Conservation (phyloP, 2,329 filamentous ascomycete genomes). For the Akanthomyces dipterigenus region DNA sequence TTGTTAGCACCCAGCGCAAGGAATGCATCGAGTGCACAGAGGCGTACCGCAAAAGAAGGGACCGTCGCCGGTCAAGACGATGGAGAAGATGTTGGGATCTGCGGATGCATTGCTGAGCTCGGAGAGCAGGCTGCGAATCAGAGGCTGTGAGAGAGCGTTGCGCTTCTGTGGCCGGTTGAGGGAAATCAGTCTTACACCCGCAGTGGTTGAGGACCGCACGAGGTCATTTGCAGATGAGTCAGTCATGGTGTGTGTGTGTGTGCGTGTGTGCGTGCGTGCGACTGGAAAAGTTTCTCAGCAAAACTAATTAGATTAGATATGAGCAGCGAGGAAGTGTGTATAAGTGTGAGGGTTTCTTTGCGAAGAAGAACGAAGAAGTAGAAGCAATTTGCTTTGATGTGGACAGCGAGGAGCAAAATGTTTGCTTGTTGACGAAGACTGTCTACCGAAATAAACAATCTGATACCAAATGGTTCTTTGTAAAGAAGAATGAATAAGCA, state of each 20-base stretch:
- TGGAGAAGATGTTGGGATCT: constrained; percentile 22
- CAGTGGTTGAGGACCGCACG: constrained; percentile 19
- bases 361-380: too few species aligned
- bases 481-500: background rate
- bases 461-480: background rate
- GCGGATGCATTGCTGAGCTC: constrained; percentile 16
- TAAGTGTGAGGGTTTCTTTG: too few species aligned
- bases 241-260: background rate
- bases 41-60: constrained; percentile 27
- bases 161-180: constrained; percentile 47
- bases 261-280: too few species aligned
- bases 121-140: constrained; percentile 36
- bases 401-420: background rate
- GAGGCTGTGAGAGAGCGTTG: constrained; percentile 47
- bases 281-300: too few species aligned
- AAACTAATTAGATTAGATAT: too few species aligned
- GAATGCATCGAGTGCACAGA: background rate
- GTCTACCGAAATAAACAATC: background rate
- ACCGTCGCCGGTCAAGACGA: constrained; percentile 27
- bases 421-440: background rate
- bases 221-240: background rate
- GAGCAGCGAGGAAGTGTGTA: too few species aligned
- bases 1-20: background rate
- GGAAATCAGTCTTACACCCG: constrained; percentile 37
- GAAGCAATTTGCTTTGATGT: too few species aligned